phyloP scores from a whole-genome alignment of 257 asterid genomes.

The Fraxinus quadrangulata region DNA sequence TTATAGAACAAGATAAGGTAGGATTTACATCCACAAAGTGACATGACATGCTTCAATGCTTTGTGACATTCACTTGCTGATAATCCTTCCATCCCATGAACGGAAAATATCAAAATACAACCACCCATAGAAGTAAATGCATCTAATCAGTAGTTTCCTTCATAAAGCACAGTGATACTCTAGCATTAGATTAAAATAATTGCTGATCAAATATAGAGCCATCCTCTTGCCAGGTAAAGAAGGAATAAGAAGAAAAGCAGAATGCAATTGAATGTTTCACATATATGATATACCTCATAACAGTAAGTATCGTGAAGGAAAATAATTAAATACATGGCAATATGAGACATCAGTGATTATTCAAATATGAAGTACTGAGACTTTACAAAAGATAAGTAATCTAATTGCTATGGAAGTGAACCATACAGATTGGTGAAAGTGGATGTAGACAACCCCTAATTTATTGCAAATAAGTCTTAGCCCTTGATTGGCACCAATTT shows the following conservation, averaged over 20 bases:
- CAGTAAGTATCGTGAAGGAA: not conserved
- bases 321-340: too few relatives aligned
- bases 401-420: not conserved
- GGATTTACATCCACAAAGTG: slow-evolving; percentile 2
- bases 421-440: not conserved
- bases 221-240: not conserved
- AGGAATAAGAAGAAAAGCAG: not conserved
- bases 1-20: slow-evolving; percentile 5
- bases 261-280: not conserved
- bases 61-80: not conserved
- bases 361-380: not conserved
- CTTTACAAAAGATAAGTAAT: not conserved
- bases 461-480: not conserved
- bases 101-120: not conserved
- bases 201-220: not conserved
- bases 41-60: not conserved
- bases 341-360: not conserved
- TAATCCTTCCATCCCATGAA: not conserved
- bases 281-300: not conserved
- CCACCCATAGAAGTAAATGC: not conserved
- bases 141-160: not conserved
- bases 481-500: too few relatives aligned
- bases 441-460: not conserved
- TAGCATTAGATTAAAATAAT: not conserved
- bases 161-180: slow-evolving; percentile 1